Evolutionary conservation across 78 protist genomes (phyloP).

Genomic region (Planoprotostelium fungivorum): DNA sequence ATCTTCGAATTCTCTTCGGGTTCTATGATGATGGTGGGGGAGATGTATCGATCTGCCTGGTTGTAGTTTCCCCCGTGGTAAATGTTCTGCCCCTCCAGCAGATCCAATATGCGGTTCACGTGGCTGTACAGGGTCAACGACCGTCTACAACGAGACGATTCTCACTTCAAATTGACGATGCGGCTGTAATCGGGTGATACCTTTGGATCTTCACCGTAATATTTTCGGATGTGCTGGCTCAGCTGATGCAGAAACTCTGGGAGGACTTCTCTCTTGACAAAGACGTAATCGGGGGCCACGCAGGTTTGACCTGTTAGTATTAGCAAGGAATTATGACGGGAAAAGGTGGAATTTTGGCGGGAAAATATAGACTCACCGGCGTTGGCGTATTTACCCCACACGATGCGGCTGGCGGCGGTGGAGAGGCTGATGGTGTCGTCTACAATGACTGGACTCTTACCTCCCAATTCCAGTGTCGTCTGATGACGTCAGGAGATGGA

Average conservation of each 20-base stretch:
- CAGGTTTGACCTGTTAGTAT: constrained; percentile 68
- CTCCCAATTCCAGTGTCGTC: constrained; percentile 77
- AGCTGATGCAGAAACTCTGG: not conserved
- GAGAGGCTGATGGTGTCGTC: constrained; percentile 11
- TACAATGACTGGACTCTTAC: constrained; percentile 63
- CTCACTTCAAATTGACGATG: not conserved
- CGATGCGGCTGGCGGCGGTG: constrained; percentile 14
- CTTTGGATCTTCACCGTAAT: not conserved
- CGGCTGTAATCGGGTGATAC: not conserved
- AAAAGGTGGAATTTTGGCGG: not conserved
- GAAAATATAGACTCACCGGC: too few relatives aligned
- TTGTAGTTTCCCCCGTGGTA: constrained; percentile 18
- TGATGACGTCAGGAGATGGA: not conserved
- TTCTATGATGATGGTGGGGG: constrained; percentile 37
- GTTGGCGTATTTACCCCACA: not conserved
- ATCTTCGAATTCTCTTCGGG: not conserved
- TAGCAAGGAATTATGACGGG: not conserved
- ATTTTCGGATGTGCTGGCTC: not conserved
- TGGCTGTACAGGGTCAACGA: not conserved
- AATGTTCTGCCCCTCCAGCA: constrained; percentile 6
- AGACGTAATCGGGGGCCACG: constrained; percentile 76
- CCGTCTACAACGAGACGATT: not conserved
- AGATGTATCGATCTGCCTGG: constrained; percentile 6
- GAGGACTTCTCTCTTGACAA: not conserved
- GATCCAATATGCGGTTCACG: not conserved